A percentile compares a stretch with the other conserved stretches of the same genome.
Evolutionary conservation across 768 basidiomycete genomes (phyloP).

Genomic region (Mycena rosella): DNA sequence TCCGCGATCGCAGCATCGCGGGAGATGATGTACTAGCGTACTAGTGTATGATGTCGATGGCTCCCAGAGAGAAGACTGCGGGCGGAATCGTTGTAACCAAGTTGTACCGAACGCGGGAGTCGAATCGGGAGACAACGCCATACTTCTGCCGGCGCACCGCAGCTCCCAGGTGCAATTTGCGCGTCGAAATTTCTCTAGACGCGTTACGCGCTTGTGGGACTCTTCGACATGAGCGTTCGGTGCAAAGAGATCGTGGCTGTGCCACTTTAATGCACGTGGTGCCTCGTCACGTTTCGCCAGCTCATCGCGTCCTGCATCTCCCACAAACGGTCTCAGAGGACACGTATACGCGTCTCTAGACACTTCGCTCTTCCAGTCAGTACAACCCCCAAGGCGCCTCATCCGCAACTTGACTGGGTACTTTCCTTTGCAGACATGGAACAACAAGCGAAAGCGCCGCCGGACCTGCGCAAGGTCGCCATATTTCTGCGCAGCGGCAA

Average conservation of each 20-base stretch:
- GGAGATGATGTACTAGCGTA: too few relatives aligned
- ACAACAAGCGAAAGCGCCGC: slow-evolving; percentile 84
- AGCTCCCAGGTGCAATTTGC: too few relatives aligned
- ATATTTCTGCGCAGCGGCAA: slow-evolving; percentile 89
- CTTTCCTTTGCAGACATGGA: slow-evolving; percentile 59
- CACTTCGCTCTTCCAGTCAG: slow-evolving; percentile 2
- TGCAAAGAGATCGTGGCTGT: background rate
- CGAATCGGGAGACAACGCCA: too few relatives aligned
- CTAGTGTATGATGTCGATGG: background rate
- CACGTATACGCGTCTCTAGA: slow-evolving; percentile 25
- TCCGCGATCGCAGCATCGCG: background rate
- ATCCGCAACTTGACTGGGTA: background rate
- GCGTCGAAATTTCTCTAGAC: too few relatives aligned
- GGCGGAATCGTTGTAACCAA: too few relatives aligned
- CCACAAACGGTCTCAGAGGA: background rate
- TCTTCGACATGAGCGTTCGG: background rate
- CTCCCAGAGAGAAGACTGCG: background rate
- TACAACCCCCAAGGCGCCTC: background rate
- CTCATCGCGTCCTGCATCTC: slow-evolving; percentile 13
- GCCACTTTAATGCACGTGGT: background rate
- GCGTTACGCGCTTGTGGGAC: too few relatives aligned
- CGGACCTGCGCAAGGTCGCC: slow-evolving; percentile 84
- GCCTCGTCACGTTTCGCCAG: slow-evolving; percentile 8
- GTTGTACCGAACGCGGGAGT: too few relatives aligned
- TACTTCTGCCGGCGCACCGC: too few relatives aligned